Conservation (phyloP, 441 rosid genomes). For the Brassica hybrid region DNA sequence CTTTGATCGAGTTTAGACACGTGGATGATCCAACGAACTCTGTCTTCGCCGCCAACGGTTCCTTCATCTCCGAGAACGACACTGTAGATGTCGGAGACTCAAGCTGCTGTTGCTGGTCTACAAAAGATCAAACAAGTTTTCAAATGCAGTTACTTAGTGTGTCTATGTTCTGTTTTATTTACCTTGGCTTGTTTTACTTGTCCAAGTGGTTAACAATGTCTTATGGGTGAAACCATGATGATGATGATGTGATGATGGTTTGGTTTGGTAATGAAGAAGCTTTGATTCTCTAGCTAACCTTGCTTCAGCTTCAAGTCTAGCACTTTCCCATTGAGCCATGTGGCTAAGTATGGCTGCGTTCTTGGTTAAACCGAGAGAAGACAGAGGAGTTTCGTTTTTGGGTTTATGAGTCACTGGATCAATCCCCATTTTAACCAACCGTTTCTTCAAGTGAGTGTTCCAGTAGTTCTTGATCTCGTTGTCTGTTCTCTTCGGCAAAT, state of each 20-base stretch:
- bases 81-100: slow-evolving; percentile 86
- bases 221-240: slow-evolving; percentile 37
- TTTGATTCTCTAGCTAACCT: slow-evolving; percentile 80
- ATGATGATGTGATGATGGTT: not conserved
- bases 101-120: slow-evolving; percentile 30
- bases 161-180: not conserved
- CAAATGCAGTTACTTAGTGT: not conserved
- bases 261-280: slow-evolving; percentile 53
- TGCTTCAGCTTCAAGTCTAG: slow-evolving; percentile 95
- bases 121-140: not conserved
- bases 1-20: not conserved
- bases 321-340: slow-evolving; percentile 99
- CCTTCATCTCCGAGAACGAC: slow-evolving; percentile 63
- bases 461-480: slow-evolving; percentile 95
- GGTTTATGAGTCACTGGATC: slow-evolving; percentile 96
- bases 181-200: slow-evolving; percentile 1
- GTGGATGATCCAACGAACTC: slow-evolving; percentile 1
- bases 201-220: slow-evolving; percentile 15
- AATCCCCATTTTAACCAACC: slow-evolving; percentile 85
- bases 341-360: slow-evolving; percentile 86
- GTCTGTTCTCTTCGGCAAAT: slow-evolving; percentile 87
- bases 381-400: slow-evolving; percentile 52
- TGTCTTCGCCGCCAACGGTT: not conserved
- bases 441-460: slow-evolving; percentile 92
- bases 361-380: slow-evolving; percentile 65